A percentile compares a stretch with the other conserved stretches of the same genome.
Evolutionary conservation across 2,329 filamentous ascomycete genomes (phyloP).

Genomic region (Biscogniauxia marginata): DNA sequence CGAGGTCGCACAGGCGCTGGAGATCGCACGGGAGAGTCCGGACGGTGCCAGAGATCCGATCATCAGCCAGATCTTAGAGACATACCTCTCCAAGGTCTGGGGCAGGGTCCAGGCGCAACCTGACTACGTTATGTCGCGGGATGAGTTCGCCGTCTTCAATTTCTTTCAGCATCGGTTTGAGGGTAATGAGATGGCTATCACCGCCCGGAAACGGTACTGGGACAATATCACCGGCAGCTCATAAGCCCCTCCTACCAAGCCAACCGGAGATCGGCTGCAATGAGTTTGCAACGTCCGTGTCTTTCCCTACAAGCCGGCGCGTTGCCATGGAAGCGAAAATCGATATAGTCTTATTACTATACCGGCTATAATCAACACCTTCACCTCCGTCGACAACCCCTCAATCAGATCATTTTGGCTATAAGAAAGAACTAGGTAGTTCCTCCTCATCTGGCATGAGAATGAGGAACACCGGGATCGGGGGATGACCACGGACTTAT

Average conservation of each 20-base stretch:
- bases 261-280: background rate
- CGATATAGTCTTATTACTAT: background rate
- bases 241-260: background rate
- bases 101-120: constrained; percentile 62
- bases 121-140: constrained; percentile 69
- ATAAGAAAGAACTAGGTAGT: background rate
- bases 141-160: constrained; percentile 87
- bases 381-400: too few species aligned
- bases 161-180: constrained; percentile 70
- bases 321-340: background rate
- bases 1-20: constrained; percentile 64
- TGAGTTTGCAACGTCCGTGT: background rate
- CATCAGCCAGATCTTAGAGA: constrained; percentile 65
- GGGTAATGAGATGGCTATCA: constrained; percentile 47
- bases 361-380: background rate
- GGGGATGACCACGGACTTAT: background rate
- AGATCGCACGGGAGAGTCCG: constrained; percentile 72
- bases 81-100: constrained; percentile 65
- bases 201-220: constrained; percentile 54
- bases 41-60: constrained; percentile 62
- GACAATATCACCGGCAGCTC: constrained; percentile 35
- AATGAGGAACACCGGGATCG: background rate
- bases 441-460: background rate
- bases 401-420: background rate
- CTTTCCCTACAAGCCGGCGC: background rate